Conservation (phyloP, 2,329 filamentous ascomycete genomes). For the Fusarium poae region DNA sequence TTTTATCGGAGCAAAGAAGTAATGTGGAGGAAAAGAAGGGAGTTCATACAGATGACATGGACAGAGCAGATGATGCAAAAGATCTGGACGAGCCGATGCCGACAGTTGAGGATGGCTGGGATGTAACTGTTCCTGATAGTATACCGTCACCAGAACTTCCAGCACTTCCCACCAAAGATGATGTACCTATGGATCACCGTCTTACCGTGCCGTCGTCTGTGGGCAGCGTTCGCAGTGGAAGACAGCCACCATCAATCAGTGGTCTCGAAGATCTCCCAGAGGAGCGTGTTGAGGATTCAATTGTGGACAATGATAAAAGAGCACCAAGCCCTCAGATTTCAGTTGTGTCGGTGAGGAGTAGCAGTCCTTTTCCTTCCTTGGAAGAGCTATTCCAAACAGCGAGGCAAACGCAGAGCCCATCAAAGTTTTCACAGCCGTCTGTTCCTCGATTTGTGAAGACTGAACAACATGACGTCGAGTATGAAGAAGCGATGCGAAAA, state of each 20-base stretch:
- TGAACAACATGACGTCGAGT: conserved; percentile 53
- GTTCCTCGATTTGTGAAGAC: conserved; percentile 47
- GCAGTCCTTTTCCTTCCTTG: conserved; percentile 54
- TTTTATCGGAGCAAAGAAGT: conserved; percentile 1
- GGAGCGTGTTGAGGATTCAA: conserved; percentile 37
- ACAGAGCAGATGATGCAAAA: conserved; percentile 10
- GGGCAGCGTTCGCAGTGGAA: conserved; percentile 61
- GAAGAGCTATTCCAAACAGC: conserved; percentile 60
- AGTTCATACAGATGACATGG: not conserved
- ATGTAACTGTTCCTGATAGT: conserved; percentile 45
- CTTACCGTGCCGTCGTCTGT: conserved; percentile 41
- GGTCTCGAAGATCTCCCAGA: conserved; percentile 51
- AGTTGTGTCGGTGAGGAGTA: conserved; percentile 46
- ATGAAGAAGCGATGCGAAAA: conserved; percentile 60
- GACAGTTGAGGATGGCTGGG: conserved; percentile 21
- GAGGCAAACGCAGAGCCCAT: conserved; percentile 54
- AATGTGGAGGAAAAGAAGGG: conserved; percentile 1
- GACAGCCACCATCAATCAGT: conserved; percentile 62
- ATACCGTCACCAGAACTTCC: conserved; percentile 34
- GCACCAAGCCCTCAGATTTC: conserved; percentile 35
- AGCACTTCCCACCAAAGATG: conserved; percentile 21
- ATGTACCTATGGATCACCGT: conserved; percentile 16
- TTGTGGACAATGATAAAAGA: conserved; percentile 35
- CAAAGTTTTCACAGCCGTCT: conserved; percentile 48
- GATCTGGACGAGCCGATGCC: conserved; percentile 20